Percentiles rank a stretch among this genome's conserved stretches.
These are phyloP conservation scores for Aspergillus aculeatus DNA, from an alignment of 2,329 filamentous ascomycete species.

Conservation along the genomic window DNA sequence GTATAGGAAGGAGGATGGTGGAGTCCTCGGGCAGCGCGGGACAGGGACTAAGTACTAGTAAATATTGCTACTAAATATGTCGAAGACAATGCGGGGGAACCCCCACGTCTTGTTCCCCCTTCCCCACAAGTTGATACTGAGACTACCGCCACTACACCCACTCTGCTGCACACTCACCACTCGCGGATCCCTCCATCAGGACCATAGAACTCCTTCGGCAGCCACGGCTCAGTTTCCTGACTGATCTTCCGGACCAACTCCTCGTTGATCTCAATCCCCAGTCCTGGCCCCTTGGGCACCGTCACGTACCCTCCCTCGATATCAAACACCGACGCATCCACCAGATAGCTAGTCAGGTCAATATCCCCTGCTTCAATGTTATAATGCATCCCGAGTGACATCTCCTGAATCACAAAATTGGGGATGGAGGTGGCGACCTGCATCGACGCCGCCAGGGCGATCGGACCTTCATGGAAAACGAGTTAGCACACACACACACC, in stretches of 20 bases:
- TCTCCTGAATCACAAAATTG: constrained; percentile 74
- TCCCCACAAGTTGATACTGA: not conserved
- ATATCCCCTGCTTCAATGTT: constrained; percentile 62
- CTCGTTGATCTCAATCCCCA: constrained; percentile 73
- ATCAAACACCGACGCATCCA: constrained; percentile 64
- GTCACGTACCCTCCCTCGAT: constrained; percentile 66
- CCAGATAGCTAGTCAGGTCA: constrained; percentile 66
- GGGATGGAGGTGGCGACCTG: constrained; percentile 62
- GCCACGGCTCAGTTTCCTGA: constrained; percentile 62
- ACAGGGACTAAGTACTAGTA: no score
- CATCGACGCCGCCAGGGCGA: constrained; percentile 69
- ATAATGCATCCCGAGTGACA: constrained; percentile 78
- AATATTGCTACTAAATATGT: not conserved
- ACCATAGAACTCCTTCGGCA: constrained; percentile 65
- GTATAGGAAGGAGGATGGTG: no score
- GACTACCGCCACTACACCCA: not conserved
- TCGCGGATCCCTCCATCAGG: constrained; percentile 66
- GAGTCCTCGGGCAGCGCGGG: not conserved
- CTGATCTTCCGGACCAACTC: constrained; percentile 62
- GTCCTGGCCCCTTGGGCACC: constrained; percentile 57
- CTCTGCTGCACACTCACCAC: constrained; percentile 50
- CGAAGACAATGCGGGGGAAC: not conserved
- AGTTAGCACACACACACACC: not conserved
- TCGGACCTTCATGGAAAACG: constrained; percentile 48
- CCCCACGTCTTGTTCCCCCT: not conserved